Conservation (phyloP, 1,139 yeast genomes). For the Magnusiomyces clavatus region DNA sequence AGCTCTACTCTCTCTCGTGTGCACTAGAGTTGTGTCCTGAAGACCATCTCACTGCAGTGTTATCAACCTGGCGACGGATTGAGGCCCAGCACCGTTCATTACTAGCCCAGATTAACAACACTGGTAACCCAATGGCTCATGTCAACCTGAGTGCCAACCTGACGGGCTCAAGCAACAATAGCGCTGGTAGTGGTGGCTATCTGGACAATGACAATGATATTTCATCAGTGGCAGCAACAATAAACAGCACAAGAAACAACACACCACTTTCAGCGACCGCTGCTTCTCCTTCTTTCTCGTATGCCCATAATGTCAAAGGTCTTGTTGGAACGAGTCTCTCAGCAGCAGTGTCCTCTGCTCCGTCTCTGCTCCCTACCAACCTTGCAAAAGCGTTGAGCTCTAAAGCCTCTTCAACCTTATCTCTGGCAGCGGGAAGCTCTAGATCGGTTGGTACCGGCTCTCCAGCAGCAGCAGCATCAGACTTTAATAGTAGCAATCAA, state of each 20-base stretch:
- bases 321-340: background rate
- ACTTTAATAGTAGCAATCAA: no score
- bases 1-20: slow-evolving; percentile 40
- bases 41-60: slow-evolving; percentile 26
- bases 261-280: background rate
- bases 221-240: slow-evolving; percentile 1
- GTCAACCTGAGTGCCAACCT: background rate
- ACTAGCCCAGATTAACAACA: background rate
- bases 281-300: background rate
- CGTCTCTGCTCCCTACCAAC: slow-evolving; percentile 4
- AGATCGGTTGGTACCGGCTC: slow-evolving; percentile 22
- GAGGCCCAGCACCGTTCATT: slow-evolving; percentile 17
- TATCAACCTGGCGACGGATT: slow-evolving; percentile 29
- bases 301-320: background rate
- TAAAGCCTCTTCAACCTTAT: background rate
- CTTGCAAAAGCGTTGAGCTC: background rate
- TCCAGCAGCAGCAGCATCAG: slow-evolving; percentile 17
- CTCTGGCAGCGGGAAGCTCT: slow-evolving; percentile 11
- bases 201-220: background rate
- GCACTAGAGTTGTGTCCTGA: slow-evolving; percentile 36
- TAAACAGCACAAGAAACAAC: no score
- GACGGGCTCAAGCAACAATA: background rate
- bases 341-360: slow-evolving; percentile 6
- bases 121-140: background rate
- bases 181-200: background rate